These are phyloP conservation scores for Juncus inflexus DNA, from an alignment of 176 grass and related monocot genomes.

Conservation along the genomic window DNA sequence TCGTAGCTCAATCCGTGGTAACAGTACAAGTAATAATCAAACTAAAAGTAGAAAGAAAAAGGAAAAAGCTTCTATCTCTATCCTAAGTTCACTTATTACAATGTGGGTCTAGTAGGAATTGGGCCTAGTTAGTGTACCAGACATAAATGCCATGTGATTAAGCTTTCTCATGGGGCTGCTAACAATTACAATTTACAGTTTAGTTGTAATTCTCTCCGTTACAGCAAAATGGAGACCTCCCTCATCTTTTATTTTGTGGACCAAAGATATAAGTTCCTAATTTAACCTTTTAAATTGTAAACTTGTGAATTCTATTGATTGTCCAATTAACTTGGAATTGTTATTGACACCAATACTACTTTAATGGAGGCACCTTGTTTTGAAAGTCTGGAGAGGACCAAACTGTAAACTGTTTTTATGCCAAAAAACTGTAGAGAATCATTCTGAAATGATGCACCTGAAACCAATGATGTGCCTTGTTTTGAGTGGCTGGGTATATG, in stretches of 20 bases:
- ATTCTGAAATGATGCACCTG: constrained; percentile 6
- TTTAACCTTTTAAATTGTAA: too few species aligned
- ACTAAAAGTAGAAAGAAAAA: background rate
- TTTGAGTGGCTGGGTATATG: too few species aligned
- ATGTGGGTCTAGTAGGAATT: background rate
- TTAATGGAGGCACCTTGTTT: background rate
- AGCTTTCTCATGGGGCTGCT: constrained; percentile 13
- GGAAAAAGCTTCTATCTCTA: constrained; percentile 7
- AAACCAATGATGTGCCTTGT: too few species aligned
- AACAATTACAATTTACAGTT: constrained; percentile 10
- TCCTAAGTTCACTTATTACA: constrained; percentile 7
- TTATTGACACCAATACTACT: background rate
- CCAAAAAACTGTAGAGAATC: constrained; percentile 7
- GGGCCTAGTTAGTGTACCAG: constrained; percentile 21
- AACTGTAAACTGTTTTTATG: background rate
- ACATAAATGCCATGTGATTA: constrained; percentile 29
- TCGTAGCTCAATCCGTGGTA: too few species aligned
- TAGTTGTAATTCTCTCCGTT: background rate
- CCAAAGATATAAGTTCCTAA: too few species aligned
- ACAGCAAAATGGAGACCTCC: background rate
- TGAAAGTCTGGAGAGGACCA: background rate
- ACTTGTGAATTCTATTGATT: too few species aligned
- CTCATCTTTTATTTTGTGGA: too few species aligned
- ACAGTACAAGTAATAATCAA: too few species aligned
- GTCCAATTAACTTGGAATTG: background rate